Conservation (phyloP, 305 asterid genomes). For the Withania somnifera region DNA sequence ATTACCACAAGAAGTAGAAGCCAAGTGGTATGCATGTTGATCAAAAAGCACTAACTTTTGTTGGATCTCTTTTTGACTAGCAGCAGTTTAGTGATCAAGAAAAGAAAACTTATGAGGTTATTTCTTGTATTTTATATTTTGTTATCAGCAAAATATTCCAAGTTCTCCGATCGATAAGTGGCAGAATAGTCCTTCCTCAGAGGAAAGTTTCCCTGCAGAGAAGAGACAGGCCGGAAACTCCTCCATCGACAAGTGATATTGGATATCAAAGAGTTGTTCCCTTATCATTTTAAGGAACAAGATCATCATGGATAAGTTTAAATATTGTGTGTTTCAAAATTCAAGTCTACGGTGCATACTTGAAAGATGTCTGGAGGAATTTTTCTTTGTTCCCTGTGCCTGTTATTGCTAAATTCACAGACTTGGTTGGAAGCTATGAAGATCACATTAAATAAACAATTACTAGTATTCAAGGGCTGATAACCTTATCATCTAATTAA, state of each 20-base stretch:
- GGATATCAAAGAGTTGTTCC: conserved; percentile 45
- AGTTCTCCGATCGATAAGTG: conserved; percentile 11
- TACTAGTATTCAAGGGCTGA: no score
- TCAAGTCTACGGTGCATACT: background rate
- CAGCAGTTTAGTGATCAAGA: background rate
- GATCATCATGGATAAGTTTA: background rate
- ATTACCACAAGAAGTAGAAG: conserved; percentile 76
- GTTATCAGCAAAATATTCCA: conserved; percentile 24
- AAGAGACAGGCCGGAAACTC: conserved; percentile 57
- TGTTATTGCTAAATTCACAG: background rate
- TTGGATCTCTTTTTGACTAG: background rate
- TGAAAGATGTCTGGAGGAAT: background rate
- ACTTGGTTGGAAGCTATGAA: background rate
- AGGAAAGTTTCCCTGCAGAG: conserved; percentile 24
- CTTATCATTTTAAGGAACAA: background rate
- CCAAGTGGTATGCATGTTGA: conserved; percentile 20
- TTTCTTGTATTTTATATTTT: background rate
- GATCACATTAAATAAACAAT: background rate
- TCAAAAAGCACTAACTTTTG: background rate
- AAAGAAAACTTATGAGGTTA: background rate
- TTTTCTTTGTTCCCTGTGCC: background rate
- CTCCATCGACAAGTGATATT: conserved; percentile 34
- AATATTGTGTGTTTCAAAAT: background rate
- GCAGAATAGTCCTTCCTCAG: conserved; percentile 15
- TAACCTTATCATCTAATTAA: background rate